Base-by-base conservation (phyloP, 169 alveolate species). In the Plasmodium gaboni region DNA sequence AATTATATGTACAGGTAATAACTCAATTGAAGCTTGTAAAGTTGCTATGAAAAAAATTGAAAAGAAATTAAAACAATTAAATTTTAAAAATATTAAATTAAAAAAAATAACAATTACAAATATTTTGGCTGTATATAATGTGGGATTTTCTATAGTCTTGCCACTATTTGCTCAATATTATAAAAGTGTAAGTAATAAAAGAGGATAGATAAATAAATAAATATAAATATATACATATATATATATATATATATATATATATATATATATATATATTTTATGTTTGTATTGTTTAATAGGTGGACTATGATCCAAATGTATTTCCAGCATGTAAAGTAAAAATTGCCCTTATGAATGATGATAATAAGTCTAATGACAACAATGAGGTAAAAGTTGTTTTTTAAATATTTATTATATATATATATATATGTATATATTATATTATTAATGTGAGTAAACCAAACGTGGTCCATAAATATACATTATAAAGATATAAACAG, bases 21-120 rank as follows among this genome's bases (percentile, higher is more conserved):
- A 89, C 69, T 92, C 95, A 15, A 61, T 94, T 9, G 87, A 91
- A 65, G 86, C 95, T 2, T 88, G 93, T 12, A 92, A 94, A 46
- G 88, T 92, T 32, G 95, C 93, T 2, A 74, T 94, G 93, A 92
- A 91, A 76, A 94, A 94, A 92, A 60, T 94, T 15, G 91, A 94
- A 87, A 72, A 92, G 15, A 94, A 93, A 32, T 71, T 94, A 60
- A 87, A 94, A 53, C 73, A 88, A 64, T 51, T 94, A 32, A 74
- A 92, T 32, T 88, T 88, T 88, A 92, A 74, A 73, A 74, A 68
- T 17, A 94, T 94, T 6, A 28, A 73, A 28, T 74, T 94, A 44
- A 68, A 88, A 44, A 59, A 64, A 32, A 67, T 94, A 22, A 59
- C 74, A 2, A 80, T 91, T 22, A 76, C 96, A 38, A 94, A 94